Evolutionary conservation across 2,329 filamentous ascomycete genomes (phyloP).

Genomic region (Diplodia scrobiculata): DNA sequence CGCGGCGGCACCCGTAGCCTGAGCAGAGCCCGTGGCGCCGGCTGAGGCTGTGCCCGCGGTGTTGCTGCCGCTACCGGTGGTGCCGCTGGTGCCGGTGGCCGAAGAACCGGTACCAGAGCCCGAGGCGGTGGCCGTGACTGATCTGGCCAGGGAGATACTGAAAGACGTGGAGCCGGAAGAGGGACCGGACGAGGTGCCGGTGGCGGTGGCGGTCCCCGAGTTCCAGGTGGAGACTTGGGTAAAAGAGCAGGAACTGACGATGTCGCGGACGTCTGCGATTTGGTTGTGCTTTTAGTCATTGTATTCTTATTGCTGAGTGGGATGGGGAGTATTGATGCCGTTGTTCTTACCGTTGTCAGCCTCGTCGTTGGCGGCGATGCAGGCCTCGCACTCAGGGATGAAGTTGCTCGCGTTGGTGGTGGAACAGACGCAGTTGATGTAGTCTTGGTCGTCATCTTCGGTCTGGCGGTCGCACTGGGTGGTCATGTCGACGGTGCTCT

Average conservation of each 20-base stretch:
- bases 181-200: constrained; percentile 13
- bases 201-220: constrained; percentile 28
- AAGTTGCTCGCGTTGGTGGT: constrained; percentile 35
- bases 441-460: constrained; percentile 35
- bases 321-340: neutral
- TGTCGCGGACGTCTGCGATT: constrained; percentile 36
- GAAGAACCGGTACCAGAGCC: neutral
- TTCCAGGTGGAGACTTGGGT: constrained; percentile 35
- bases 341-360: constrained; percentile 35
- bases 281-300: constrained; percentile 3
- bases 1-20: neutral
- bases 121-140: neutral
- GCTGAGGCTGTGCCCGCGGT: neutral
- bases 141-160: constrained; percentile 8
- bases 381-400: constrained; percentile 40
- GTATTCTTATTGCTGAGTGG: neutral
- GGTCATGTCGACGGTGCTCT: constrained; percentile 35
- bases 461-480: constrained; percentile 36
- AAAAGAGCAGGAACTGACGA: constrained; percentile 40
- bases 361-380: constrained; percentile 36
- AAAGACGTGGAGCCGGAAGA: constrained; percentile 29
- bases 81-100: neutral
- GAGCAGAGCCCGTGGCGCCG: neutral
- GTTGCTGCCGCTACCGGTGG: neutral
- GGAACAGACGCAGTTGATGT: constrained; percentile 39